These are phyloP conservation scores for Oemleria cerasiformis DNA, from an alignment of 306 rosid genomes.

Conservation along the genomic window DNA sequence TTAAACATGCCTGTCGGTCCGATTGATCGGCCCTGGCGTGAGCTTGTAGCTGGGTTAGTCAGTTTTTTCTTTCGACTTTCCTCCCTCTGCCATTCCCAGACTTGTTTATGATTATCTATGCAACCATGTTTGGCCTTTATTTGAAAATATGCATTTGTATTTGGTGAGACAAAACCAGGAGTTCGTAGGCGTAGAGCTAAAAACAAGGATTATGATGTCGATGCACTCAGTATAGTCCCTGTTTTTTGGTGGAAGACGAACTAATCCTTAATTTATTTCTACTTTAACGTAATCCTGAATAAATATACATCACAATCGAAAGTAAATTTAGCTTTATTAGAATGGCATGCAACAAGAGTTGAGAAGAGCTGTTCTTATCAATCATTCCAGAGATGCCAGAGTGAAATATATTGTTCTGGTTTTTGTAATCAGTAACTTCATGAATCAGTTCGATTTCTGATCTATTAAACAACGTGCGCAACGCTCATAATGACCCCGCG, in stretches of 20 bases:
- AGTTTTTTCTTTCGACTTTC: too few relatives aligned
- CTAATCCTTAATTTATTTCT: neutral
- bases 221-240: neutral
- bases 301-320: neutral
- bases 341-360: neutral
- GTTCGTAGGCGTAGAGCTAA: too few relatives aligned
- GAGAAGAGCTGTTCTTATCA: neutral
- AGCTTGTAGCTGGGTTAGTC: too few relatives aligned
- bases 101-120: too few relatives aligned
- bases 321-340: neutral
- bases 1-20: too few relatives aligned
- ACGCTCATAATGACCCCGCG: neutral
- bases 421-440: slow-evolving; percentile 1
- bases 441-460: neutral
- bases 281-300: neutral
- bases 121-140: too few relatives aligned
- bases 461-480: slow-evolving; percentile 4
- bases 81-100: too few relatives aligned
- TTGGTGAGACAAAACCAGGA: neutral
- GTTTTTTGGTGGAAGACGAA: neutral
- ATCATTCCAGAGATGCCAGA: slow-evolving; percentile 2
- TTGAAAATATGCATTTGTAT: neutral
- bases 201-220: neutral
- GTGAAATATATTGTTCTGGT: neutral
- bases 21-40: too few relatives aligned